These are phyloP conservation scores for Entomophthora muscae DNA, from an alignment of 371 early-diverging fungal species.

Conservation along the genomic window DNA sequence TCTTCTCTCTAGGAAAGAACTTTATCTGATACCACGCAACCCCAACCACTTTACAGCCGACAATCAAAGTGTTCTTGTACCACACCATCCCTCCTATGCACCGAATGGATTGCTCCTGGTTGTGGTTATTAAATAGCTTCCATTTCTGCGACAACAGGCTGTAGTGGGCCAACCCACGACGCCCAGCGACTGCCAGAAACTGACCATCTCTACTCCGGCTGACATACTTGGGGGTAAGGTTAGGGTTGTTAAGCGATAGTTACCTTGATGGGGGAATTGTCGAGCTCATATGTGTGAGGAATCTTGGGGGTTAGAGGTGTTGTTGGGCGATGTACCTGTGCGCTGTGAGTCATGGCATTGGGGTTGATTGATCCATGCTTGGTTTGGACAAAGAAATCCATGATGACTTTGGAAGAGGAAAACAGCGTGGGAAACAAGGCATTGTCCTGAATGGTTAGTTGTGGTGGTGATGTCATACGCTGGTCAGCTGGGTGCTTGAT, in stretches of 20 bases:
- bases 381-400: conserved; percentile 5
- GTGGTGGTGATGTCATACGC: not conserved
- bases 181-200: conserved; percentile 59
- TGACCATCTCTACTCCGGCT: conserved; percentile 43
- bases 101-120: conserved; percentile 59
- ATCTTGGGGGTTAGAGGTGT: not conserved
- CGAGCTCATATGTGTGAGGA: not conserved
- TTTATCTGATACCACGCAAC: conserved; percentile 38
- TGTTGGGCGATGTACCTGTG: not conserved
- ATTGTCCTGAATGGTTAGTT: not conserved
- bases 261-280: conserved; percentile 6
- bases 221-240: conserved; percentile 21
- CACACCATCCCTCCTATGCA: conserved; percentile 59
- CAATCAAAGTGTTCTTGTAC: conserved; percentile 53
- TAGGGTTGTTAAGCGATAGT: not conserved
- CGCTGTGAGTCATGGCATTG: not conserved
- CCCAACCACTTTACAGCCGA: conserved; percentile 27
- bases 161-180: conserved; percentile 56
- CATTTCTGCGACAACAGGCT: conserved; percentile 47
- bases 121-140: conserved; percentile 68
- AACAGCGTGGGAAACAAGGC: not conserved
- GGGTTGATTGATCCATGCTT: conserved; percentile 4
- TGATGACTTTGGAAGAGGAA: not conserved
- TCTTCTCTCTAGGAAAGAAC: conserved; percentile 57
- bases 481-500: not conserved